phyloP scores from a whole-genome alignment of 2,329 filamentous ascomycete species.

The Penicillium verrucosum region DNA sequence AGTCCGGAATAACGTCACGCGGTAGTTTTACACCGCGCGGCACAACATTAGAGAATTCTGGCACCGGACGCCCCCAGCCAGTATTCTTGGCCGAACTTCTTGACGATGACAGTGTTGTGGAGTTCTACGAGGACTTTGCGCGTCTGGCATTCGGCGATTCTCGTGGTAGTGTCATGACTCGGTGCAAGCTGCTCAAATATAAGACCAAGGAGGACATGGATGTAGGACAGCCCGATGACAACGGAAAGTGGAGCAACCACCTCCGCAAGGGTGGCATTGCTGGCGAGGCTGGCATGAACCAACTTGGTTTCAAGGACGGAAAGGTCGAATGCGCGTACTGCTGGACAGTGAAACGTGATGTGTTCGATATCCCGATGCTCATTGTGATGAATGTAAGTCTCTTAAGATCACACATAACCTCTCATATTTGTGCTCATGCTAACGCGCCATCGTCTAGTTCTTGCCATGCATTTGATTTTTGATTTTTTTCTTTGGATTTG shows the following conservation, averaged over 20 bases:
- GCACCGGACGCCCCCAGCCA: slow-evolving; percentile 61
- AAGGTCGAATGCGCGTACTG: slow-evolving; percentile 94
- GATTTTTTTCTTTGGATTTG: slow-evolving; percentile 1
- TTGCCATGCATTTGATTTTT: slow-evolving; percentile 46
- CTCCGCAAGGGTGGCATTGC: slow-evolving; percentile 46
- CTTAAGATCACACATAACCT: not conserved
- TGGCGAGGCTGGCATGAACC: slow-evolving; percentile 67
- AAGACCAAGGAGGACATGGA: slow-evolving; percentile 63
- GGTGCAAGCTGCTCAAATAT: slow-evolving; percentile 87
- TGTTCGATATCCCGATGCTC: slow-evolving; percentile 97
- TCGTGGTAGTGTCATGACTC: slow-evolving; percentile 76
- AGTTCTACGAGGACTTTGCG: slow-evolving; percentile 95
- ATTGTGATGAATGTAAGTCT: slow-evolving; percentile 93
- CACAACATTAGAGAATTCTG: slow-evolving; percentile 32
- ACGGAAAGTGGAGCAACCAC: slow-evolving; percentile 45
- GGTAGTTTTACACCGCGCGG: slow-evolving; percentile 51
- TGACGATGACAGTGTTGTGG: slow-evolving; percentile 87
- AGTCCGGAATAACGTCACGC: slow-evolving; percentile 42
- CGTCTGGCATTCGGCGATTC: slow-evolving; percentile 90
- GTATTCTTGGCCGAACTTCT: slow-evolving; percentile 90
- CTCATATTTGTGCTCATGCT: slow-evolving; percentile 4
- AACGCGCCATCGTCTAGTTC: slow-evolving; percentile 33
- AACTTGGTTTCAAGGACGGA: slow-evolving; percentile 75
- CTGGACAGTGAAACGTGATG: slow-evolving; percentile 95
- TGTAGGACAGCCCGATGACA: slow-evolving; percentile 45